Evolutionary conservation across 164 flowering plant species (phyloP), one percentile per base, ranked within the genome.

Genomic region (Sextonia rubra): DNA sequence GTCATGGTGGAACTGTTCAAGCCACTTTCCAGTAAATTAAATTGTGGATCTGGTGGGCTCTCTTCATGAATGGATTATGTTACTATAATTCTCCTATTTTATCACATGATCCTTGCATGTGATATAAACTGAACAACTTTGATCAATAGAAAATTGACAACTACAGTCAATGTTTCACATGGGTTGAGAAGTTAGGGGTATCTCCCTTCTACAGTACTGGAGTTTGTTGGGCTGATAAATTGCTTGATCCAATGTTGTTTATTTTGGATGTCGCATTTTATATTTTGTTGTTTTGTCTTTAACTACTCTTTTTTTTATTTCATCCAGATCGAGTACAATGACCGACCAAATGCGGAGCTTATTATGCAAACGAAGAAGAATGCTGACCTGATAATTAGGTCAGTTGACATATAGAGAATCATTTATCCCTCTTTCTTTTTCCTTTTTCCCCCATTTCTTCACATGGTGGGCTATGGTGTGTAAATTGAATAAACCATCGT

Each of bases 281-380:
- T 52, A 15, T 52, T 37, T 52, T 52, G 20, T 52, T 52, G 20
- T 11, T 47, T 17, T 17, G 44, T 37, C 11, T 37, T 37, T 37
- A 37, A 37, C 44, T 7, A 52, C n/a, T n/a, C 18, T 68, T n/a
- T 4, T 48, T 12, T 69, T 55, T n/a, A 4, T 61, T 20, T 47
- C 61, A 1, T 80, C 72, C 87, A 95, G 99, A 81, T 95, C 60
- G 91, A 87, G 17, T 88, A 92, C 73, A 95, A 95, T 70, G 98
- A 95, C 70, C 81, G 92, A 47, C 99, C 90, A 11, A 95, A 95
- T 75, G 99, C 97, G 37, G 96, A 91, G 83, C 89, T 91, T 68
- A 84, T 95, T 47, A 77, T 83, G 69, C 85, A 88, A 78, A 86
- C 97, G 18, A 91, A 87, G 86, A 80, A 79, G 78, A 88, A 87